phyloP scores from a whole-genome alignment of 257 asterid species.

The Solanum medicagineum region DNA sequence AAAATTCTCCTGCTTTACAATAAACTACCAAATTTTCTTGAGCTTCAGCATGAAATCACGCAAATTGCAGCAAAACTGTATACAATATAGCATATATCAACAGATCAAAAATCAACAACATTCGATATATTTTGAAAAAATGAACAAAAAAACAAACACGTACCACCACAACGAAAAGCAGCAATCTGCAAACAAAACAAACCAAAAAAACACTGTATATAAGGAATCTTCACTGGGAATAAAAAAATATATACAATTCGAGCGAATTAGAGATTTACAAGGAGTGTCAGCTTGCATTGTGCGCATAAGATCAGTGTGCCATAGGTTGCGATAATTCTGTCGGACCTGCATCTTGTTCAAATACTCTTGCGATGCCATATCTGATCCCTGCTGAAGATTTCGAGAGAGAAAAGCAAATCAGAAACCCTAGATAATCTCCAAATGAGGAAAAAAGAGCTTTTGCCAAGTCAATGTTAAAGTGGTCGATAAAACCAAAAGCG shows the following conservation, averaged over 20 bases:
- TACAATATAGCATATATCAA: not conserved
- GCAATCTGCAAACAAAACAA: slow-evolving; percentile 56
- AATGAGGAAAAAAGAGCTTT: not conserved
- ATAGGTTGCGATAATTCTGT: slow-evolving; percentile 73
- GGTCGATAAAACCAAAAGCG: not conserved
- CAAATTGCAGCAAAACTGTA: not conserved
- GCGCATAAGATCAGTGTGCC: slow-evolving; percentile 96
- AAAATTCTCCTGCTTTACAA: not conserved
- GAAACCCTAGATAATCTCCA: not conserved
- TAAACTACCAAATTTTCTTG: not conserved
- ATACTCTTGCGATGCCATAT: slow-evolving; percentile 60
- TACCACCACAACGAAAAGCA: slow-evolving; percentile 92
- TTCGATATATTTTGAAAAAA: not conserved
- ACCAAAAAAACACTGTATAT: not conserved
- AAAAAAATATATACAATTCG: not conserved
- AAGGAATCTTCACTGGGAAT: not conserved
- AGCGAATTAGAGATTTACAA: slow-evolving; percentile 22
- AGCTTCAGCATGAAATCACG: not conserved
- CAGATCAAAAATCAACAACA: slow-evolving; percentile 1
- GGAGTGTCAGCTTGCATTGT: slow-evolving; percentile 74
- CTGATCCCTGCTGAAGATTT: not conserved
- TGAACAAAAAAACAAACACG: slow-evolving; percentile 6
- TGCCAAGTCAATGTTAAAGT: not conserved
- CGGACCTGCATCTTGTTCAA: slow-evolving; percentile 87
- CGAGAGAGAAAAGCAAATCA: not conserved